Percentiles rank a stretch among this genome's conserved stretches.
These are phyloP conservation scores for Parmelia sp. DNA, from an alignment of 495 filamentous ascomycete genomes.

Conservation along the genomic window DNA sequence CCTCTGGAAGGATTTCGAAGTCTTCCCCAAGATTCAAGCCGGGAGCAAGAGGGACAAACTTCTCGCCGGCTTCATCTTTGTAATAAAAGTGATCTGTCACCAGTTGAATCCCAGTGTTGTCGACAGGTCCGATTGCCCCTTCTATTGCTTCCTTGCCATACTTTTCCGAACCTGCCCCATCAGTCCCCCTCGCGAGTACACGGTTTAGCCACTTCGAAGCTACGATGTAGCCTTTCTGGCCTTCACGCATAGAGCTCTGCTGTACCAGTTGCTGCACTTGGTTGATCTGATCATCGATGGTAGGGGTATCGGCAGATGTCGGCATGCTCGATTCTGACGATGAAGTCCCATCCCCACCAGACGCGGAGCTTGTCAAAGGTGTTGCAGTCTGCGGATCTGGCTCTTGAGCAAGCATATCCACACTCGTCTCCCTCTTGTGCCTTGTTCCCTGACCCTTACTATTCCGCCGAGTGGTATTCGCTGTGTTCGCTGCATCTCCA, in stretches of 20 bases:
- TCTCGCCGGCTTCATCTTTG: conserved; percentile 48
- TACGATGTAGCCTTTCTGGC: conserved; percentile 69
- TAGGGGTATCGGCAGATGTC: conserved; percentile 35
- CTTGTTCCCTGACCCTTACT: conserved; percentile 16
- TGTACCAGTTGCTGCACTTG: conserved; percentile 54
- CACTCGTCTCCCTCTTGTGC: conserved; percentile 28
- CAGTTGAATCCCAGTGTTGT: conserved; percentile 65
- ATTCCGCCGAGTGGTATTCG: conserved; percentile 8
- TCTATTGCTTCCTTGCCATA: conserved; percentile 54
- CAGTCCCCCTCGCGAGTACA: conserved; percentile 61
- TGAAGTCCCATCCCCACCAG: conserved; percentile 15
- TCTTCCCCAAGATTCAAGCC: conserved; percentile 59
- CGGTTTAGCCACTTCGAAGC: conserved; percentile 71
- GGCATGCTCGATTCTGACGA: conserved; percentile 20
- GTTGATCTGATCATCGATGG: conserved; percentile 72
- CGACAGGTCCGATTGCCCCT: conserved; percentile 69
- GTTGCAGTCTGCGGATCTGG: conserved; percentile 17
- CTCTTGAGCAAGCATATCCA: conserved; percentile 30
- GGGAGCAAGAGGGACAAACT: conserved; percentile 70
- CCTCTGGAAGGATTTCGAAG: conserved; percentile 68
- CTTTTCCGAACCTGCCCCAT: conserved; percentile 44
- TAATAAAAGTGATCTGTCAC: conserved; percentile 40
- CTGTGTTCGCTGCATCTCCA: conserved; percentile 4
- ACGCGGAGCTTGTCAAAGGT: conserved; percentile 21
- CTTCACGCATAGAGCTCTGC: conserved; percentile 49